Conservation (phyloP, 139 green algal genomes). For the Picochlorum costavermella region DNA sequence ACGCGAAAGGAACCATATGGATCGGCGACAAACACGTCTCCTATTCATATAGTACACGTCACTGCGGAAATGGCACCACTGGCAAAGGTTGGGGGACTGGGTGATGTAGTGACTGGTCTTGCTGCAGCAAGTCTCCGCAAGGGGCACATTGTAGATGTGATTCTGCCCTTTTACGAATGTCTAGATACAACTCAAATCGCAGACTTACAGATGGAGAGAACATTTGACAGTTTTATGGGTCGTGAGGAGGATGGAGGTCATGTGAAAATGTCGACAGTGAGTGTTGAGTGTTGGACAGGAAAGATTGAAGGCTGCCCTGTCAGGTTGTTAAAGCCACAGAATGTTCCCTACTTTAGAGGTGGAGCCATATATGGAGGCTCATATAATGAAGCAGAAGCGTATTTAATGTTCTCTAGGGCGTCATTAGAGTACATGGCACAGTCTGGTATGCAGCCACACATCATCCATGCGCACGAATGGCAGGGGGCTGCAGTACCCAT, state of each 20-base stretch:
- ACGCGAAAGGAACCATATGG: neutral
- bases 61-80: constrained; percentile 88
- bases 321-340: constrained; percentile 63
- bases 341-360: constrained; percentile 61
- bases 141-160: constrained; percentile 68
- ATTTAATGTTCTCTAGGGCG: constrained; percentile 91
- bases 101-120: constrained; percentile 85
- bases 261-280: constrained; percentile 40
- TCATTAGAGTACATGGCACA: constrained; percentile 69
- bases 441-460: constrained; percentile 36
- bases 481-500: constrained; percentile 64
- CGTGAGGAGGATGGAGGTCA: constrained; percentile 54
- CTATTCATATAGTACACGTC: constrained; percentile 78
- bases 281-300: constrained; percentile 37
- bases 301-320: constrained; percentile 47
- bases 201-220: constrained; percentile 55
- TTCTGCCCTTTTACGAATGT: constrained; percentile 85
- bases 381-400: constrained; percentile 92
- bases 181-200: constrained; percentile 53
- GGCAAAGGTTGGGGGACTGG: constrained; percentile 91
- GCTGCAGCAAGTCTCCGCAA: constrained; percentile 48
- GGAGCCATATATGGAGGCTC: constrained; percentile 79
- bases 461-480: constrained; percentile 92
- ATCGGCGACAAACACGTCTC: constrained; percentile 20
- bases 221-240: constrained; percentile 70